A percentile compares a stretch with the other conserved stretches of the same genome.
These are phyloP conservation scores for Ogataea ganodermae DNA, from an alignment of 805 yeast genomes.

Conservation along the genomic window DNA sequence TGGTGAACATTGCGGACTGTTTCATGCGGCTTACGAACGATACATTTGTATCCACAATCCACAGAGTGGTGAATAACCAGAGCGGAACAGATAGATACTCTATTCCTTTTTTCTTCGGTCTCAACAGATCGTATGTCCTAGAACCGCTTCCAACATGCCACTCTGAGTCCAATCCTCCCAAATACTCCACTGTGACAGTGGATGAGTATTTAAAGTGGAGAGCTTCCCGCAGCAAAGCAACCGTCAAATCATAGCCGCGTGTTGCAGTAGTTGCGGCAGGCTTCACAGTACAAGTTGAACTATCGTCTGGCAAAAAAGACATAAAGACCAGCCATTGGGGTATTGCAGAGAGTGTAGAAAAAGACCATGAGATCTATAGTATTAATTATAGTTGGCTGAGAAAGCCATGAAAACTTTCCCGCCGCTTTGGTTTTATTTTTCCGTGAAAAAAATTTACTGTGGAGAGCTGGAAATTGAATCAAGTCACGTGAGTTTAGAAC, in stretches of 20 bases:
- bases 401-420: no score
- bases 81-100: slow-evolving; percentile 15
- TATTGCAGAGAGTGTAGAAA: no score
- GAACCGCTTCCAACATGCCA: slow-evolving; percentile 12
- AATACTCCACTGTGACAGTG: slow-evolving; percentile 11
- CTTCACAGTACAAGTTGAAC: no score
- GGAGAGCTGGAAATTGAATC: not conserved
- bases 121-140: slow-evolving; percentile 8
- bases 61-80: slow-evolving; percentile 13
- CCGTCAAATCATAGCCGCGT: no score
- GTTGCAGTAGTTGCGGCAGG: no score
- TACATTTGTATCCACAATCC: slow-evolving; percentile 16
- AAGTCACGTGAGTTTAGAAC: not conserved
- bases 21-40: slow-evolving; percentile 14
- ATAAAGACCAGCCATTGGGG: no score
- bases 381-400: no score
- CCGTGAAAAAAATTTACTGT: not conserved
- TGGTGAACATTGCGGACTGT: slow-evolving; percentile 16
- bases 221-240: not conserved
- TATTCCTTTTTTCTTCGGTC: slow-evolving; percentile 14
- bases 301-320: no score
- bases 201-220: slow-evolving; percentile 10
- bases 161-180: slow-evolving; percentile 7
- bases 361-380: no score
- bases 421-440: no score